phyloP scores from a whole-genome alignment of 805 yeast genomes.

The Spathaspora passalidarum region DNA sequence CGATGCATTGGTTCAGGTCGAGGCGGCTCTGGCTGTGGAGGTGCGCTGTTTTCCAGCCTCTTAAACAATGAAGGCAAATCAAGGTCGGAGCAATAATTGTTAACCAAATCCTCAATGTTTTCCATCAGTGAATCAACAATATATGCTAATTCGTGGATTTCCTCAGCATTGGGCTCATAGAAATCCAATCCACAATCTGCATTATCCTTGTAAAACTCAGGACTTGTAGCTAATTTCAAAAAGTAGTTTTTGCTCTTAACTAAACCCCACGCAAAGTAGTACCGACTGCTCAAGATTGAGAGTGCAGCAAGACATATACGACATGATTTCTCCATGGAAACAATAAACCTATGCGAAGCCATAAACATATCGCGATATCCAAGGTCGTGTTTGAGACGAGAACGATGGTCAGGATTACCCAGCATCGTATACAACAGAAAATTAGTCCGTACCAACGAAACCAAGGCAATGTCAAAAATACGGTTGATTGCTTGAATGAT shows the following conservation, averaged over 20 bases:
- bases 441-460: slow-evolving; percentile 22
- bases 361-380: slow-evolving; percentile 7
- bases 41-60: background rate
- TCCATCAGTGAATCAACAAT: slow-evolving; percentile 3
- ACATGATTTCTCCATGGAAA: slow-evolving; percentile 9
- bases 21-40: background rate
- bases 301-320: slow-evolving; percentile 13
- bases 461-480: slow-evolving; percentile 21
- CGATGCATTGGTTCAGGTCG: background rate
- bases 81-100: slow-evolving; percentile 4
- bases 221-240: slow-evolving; percentile 29
- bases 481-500: slow-evolving; percentile 24
- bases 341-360: slow-evolving; percentile 8
- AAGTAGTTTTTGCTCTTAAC: slow-evolving; percentile 52
- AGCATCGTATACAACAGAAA: slow-evolving; percentile 12
- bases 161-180: slow-evolving; percentile 6
- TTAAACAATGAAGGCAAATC: slow-evolving; percentile 4
- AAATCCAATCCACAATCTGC: slow-evolving; percentile 3
- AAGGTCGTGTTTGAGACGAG: slow-evolving; percentile 5
- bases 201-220: slow-evolving; percentile 18
- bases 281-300: slow-evolving; percentile 48
- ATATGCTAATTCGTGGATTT: slow-evolving; percentile 5
- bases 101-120: slow-evolving; percentile 1
- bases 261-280: slow-evolving; percentile 68
- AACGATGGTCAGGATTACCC: slow-evolving; percentile 6